Percentiles rank a stretch among this genome's conserved stretches.
phyloP scores from a whole-genome alignment of 176 grass and related monocot genomes.

The Cymbopogon citratus region DNA sequence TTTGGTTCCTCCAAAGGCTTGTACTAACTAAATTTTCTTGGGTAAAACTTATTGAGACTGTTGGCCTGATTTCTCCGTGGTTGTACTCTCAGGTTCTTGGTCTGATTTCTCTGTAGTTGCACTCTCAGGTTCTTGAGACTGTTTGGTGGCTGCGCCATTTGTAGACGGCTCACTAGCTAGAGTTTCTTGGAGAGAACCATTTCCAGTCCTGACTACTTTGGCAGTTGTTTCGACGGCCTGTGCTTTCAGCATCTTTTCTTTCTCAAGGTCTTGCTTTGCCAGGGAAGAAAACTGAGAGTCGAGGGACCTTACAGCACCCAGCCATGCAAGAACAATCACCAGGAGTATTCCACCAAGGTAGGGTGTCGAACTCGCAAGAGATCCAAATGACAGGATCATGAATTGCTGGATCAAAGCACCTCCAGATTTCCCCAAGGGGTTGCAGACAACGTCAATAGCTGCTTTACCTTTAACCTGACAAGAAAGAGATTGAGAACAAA shows the following conservation, averaged over 20 bases:
- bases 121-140: conserved; percentile 45
- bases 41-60: conserved; percentile 28
- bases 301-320: conserved; percentile 72
- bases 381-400: conserved; percentile 96
- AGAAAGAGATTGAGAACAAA: conserved; percentile 5
- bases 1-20: conserved; percentile 21
- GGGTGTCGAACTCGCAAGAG: conserved; percentile 84
- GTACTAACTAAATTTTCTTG: conserved; percentile 35
- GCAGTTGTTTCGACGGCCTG: conserved; percentile 36
- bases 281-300: conserved; percentile 90
- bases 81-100: conserved; percentile 46
- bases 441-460: conserved; percentile 98
- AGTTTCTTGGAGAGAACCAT: conserved; percentile 47
- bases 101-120: conserved; percentile 43
- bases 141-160: conserved; percentile 33
- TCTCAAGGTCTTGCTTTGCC: conserved; percentile 84
- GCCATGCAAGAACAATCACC: conserved; percentile 82
- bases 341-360: conserved; percentile 97
- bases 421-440: conserved; percentile 93
- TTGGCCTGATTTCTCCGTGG: conserved; percentile 46
- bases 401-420: conserved; percentile 99
- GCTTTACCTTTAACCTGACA: conserved; percentile 92
- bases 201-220: conserved; percentile 30
- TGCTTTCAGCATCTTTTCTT: conserved; percentile 57
- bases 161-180: conserved; percentile 27